Conservation (phyloP, 2,329 filamentous ascomycete genomes). For the Epichloe brachyelytri region DNA sequence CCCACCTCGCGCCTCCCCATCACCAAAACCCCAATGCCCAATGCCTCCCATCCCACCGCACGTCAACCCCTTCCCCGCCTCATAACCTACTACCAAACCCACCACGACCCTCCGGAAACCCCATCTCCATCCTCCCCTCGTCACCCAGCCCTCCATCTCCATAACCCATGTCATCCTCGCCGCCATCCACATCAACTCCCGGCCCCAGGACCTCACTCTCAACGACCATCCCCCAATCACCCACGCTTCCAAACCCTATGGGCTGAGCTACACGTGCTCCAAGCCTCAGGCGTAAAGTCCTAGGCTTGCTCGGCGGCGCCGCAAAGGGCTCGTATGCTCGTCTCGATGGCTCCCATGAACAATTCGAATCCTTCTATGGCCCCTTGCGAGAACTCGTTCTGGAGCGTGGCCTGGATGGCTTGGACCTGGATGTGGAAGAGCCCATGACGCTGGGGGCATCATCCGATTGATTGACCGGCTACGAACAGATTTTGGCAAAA, state of each 20-base stretch:
- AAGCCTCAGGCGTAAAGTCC: slow-evolving; percentile 61
- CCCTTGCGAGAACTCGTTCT: slow-evolving; percentile 55
- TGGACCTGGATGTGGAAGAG: slow-evolving; percentile 76
- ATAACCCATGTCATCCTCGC: slow-evolving; percentile 76
- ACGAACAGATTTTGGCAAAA: slow-evolving; percentile 52
- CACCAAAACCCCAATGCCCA: slow-evolving; percentile 16
- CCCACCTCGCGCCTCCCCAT: slow-evolving; percentile 21
- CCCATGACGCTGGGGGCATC: slow-evolving; percentile 52
- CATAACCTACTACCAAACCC: slow-evolving; percentile 42
- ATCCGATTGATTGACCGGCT: slow-evolving; percentile 55
- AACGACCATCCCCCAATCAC: slow-evolving; percentile 68
- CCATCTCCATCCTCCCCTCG: slow-evolving; percentile 40
- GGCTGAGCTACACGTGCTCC: slow-evolving; percentile 61
- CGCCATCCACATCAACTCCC: slow-evolving; percentile 69
- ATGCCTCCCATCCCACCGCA: slow-evolving; percentile 21
- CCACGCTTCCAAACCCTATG: slow-evolving; percentile 60
- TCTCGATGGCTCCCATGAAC: slow-evolving; percentile 40
- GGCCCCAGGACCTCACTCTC: slow-evolving; percentile 54
- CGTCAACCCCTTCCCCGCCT: slow-evolving; percentile 29
- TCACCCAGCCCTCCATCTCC: slow-evolving; percentile 33
- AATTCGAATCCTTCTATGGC: slow-evolving; percentile 62
- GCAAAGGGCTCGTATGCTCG: slow-evolving; percentile 57
- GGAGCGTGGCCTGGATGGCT: slow-evolving; percentile 48
- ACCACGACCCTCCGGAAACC: slow-evolving; percentile 30
- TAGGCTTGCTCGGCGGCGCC: slow-evolving; percentile 81